Percentiles rank a stretch among this genome's conserved stretches.
Evolutionary conservation across 1,139 yeast species (phyloP).

Genomic region (Debaryomyces singareniensis): DNA sequence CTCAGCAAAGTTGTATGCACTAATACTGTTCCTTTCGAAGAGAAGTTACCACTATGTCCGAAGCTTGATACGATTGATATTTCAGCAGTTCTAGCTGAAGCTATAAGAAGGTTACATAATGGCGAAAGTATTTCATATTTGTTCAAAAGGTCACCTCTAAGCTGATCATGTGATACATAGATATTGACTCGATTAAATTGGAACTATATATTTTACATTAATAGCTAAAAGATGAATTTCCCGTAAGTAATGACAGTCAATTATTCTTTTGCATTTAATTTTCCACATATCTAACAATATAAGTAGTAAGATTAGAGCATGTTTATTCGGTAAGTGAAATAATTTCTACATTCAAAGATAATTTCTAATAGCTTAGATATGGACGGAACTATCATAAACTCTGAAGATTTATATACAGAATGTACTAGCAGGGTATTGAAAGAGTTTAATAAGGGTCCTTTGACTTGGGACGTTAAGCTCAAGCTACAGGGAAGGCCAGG

Average conservation of each 20-base stretch:
- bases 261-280: too few relatives aligned
- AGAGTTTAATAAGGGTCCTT: conserved; percentile 63
- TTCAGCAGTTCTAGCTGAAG: conserved; percentile 70
- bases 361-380: conserved; percentile 47
- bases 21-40: conserved; percentile 66
- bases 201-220: too few relatives aligned
- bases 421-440: conserved; percentile 62
- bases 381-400: conserved; percentile 90
- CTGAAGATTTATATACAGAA: conserved; percentile 85
- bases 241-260: too few relatives aligned
- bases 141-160: conserved; percentile 47
- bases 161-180: neutral
- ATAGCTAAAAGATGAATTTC: too few relatives aligned
- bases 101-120: conserved; percentile 73
- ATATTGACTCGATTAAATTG: too few relatives aligned
- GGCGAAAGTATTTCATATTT: conserved; percentile 79
- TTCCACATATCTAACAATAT: conserved; percentile 3
- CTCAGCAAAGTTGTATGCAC: conserved; percentile 65
- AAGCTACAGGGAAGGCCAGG: conserved; percentile 91
- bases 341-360: neutral
- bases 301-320: conserved; percentile 50
- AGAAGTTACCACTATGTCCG: conserved; percentile 41
- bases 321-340: conserved; percentile 64
- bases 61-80: conserved; percentile 65
- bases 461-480: conserved; percentile 87